phyloP scores from a whole-genome alignment of 2,329 filamentous ascomycete species.

The Lojkania enalia region DNA sequence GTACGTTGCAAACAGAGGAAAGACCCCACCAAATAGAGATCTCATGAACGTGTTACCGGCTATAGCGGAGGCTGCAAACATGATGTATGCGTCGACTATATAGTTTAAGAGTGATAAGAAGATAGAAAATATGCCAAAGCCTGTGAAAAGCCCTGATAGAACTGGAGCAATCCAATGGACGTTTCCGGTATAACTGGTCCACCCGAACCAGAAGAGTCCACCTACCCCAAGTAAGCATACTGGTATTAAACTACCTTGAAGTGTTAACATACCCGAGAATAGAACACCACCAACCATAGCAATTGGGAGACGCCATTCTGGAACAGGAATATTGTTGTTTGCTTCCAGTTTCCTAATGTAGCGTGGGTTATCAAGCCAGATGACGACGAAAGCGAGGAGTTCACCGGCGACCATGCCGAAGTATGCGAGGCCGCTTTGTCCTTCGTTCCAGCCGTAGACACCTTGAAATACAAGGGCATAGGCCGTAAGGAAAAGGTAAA shows the following conservation, averaged over 20 bases:
- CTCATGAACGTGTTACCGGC: constrained; percentile 60
- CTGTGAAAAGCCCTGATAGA: constrained; percentile 56
- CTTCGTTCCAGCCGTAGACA: constrained; percentile 70
- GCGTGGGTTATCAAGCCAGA: constrained; percentile 65
- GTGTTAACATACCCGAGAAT: constrained; percentile 39
- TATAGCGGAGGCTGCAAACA: constrained; percentile 58
- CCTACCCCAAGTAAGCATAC: too few species aligned
- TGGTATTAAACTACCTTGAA: too few species aligned
- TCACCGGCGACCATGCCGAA: constrained; percentile 82
- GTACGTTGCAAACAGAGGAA: constrained; percentile 59
- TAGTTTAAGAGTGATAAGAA: constrained; percentile 63
- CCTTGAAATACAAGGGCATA: constrained; percentile 78
- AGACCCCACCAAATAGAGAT: constrained; percentile 54
- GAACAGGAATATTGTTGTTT: constrained; percentile 56
- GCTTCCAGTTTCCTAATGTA: constrained; percentile 58
- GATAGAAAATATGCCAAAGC: constrained; percentile 61
- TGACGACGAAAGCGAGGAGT: constrained; percentile 65
- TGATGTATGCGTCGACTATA: constrained; percentile 62
- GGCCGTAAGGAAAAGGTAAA: constrained; percentile 84
- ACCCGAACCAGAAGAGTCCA: constrained; percentile 47
- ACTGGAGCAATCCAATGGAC: constrained; percentile 49
- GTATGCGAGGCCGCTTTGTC: constrained; percentile 76
- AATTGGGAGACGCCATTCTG: constrained; percentile 61
- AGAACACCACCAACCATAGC: constrained; percentile 57
- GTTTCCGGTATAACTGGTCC: constrained; percentile 47